Evolutionary conservation across 108 stramenopile genomes (phyloP).

Genomic region (Nitzschia sp.): DNA sequence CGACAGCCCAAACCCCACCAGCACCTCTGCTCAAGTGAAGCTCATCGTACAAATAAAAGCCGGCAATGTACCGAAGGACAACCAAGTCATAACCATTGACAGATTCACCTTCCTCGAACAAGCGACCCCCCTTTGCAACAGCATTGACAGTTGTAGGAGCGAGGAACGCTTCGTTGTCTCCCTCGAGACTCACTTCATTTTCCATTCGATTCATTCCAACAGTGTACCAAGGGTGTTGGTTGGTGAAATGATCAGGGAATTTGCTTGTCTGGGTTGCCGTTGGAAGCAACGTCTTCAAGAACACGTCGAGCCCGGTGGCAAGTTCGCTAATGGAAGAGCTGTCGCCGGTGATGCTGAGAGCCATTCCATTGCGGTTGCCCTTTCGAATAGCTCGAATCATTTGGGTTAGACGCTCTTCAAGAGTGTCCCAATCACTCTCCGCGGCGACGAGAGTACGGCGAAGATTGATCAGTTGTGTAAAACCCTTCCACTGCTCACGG

Average conservation of each 20-base stretch:
- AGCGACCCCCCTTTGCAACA: conserved; percentile 79
- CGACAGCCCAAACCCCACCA: conserved; percentile 73
- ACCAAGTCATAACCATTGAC: conserved; percentile 66
- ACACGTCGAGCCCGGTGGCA: conserved; percentile 43
- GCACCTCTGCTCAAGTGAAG: conserved; percentile 88
- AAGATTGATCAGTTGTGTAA: conserved; percentile 59
- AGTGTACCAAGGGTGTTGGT: conserved; percentile 65
- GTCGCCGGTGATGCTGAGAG: conserved; percentile 86
- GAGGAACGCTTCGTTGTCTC: conserved; percentile 67
- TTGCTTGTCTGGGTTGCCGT: conserved; percentile 34
- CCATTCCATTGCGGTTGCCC: conserved; percentile 62
- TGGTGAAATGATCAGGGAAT: conserved; percentile 52
- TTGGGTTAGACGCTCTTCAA: conserved; percentile 49
- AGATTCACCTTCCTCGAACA: conserved; percentile 68
- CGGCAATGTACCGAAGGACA: conserved; percentile 70
- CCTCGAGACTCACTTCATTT: conserved; percentile 22
- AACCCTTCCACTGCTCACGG: conserved; percentile 76
- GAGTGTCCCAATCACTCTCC: conserved; percentile 68
- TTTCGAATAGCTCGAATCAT: conserved; percentile 63
- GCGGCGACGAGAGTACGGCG: conserved; percentile 55
- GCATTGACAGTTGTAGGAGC: conserved; percentile 84
- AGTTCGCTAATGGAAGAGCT: conserved; percentile 44
- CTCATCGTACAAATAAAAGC: conserved; percentile 80
- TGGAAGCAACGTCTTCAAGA: conserved; percentile 52
- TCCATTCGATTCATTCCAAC: conserved; percentile 53